Percentiles rank a stretch among this genome's conserved stretches.
Conservation (phyloP, 208 protist genomes). For the Naegleria lovaniensis region DNA sequence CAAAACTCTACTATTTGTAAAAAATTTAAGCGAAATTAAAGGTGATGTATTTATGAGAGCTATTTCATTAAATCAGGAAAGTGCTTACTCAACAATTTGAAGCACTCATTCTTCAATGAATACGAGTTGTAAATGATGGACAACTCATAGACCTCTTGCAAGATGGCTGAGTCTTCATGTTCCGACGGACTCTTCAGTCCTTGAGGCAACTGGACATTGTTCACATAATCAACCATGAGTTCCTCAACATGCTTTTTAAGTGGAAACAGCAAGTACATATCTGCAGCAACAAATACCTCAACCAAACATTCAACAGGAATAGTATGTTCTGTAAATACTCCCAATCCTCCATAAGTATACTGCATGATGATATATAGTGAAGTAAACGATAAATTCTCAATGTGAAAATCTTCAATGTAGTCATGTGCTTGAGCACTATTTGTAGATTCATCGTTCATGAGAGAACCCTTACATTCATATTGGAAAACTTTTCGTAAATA, state of each 20-base stretch:
- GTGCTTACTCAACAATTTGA: too few species aligned
- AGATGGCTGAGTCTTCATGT: too few species aligned
- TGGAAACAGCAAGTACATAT: background rate
- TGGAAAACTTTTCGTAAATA: background rate
- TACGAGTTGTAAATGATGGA: too few species aligned
- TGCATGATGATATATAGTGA: background rate
- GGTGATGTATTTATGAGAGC: too few species aligned
- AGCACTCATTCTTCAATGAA: too few species aligned
- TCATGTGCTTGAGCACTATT: background rate
- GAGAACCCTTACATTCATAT: background rate
- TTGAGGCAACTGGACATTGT: background rate
- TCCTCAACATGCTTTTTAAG: background rate
- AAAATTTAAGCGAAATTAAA: too few species aligned
- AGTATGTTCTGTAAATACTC: background rate
- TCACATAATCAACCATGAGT: background rate
- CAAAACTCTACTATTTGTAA: too few species aligned
- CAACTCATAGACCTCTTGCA: too few species aligned
- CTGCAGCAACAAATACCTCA: background rate
- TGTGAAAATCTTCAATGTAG: background rate
- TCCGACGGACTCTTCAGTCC: too few species aligned
- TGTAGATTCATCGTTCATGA: too few species aligned
- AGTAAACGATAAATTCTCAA: background rate
- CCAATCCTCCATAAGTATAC: background rate
- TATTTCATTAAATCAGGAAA: too few species aligned
- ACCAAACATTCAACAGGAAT: background rate